These are phyloP conservation scores for Niebla homalea DNA, from an alignment of 495 filamentous ascomycete species.

Conservation along the genomic window DNA sequence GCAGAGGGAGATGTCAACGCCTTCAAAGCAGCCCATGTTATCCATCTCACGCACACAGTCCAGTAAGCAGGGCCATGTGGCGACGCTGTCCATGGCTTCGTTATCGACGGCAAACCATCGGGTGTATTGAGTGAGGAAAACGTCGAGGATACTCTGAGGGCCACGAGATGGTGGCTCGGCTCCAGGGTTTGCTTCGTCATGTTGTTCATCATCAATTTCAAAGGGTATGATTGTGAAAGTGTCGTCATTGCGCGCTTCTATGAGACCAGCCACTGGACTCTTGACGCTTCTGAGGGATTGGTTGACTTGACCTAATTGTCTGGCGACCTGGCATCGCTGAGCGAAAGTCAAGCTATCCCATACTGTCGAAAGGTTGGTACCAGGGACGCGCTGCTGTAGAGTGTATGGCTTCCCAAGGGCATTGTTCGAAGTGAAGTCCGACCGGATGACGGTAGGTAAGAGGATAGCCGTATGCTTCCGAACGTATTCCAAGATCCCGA, in stretches of 20 bases:
- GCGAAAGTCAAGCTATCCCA: conserved; percentile 5
- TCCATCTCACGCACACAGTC: conserved; percentile 6
- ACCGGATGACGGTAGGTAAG: neutral
- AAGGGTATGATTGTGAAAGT: conserved; percentile 7
- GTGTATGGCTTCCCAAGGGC: conserved; percentile 9
- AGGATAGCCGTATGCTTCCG: conserved; percentile 4
- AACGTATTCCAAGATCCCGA: conserved; percentile 3
- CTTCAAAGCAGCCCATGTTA: conserved; percentile 2
- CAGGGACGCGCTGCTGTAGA: conserved; percentile 7
- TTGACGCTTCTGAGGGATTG: neutral
- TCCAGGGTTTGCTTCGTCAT: too few species aligned
- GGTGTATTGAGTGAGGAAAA: neutral
- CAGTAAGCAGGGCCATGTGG: neutral
- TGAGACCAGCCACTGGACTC: conserved; percentile 2
- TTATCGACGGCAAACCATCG: neutral
- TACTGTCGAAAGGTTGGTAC: conserved; percentile 1
- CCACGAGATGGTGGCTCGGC: too few species aligned
- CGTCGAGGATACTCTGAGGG: neutral
- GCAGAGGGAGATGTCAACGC: conserved; percentile 16
- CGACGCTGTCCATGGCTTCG: neutral
- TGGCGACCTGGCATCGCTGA: conserved; percentile 3
- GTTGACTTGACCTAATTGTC: neutral
- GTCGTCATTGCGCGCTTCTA: neutral
- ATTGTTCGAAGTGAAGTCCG: conserved; percentile 8
- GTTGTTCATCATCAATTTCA: neutral